Evolutionary conservation across 768 basidiomycete species (phyloP).

Genomic region (Royoungia palumana): DNA sequence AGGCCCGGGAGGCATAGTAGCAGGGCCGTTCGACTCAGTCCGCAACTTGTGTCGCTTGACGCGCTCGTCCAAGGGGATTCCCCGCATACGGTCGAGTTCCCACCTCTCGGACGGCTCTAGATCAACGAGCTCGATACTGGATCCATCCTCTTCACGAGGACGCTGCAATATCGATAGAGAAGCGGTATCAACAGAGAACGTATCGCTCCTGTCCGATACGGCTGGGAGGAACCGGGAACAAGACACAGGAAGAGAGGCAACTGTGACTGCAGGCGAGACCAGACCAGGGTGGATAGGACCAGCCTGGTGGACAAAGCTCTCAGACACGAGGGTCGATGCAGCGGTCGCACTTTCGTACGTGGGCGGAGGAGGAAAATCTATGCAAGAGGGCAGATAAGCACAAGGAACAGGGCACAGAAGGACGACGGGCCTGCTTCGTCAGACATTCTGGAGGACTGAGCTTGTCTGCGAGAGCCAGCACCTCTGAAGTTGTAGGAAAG

Average conservation of each 20-base stretch:
- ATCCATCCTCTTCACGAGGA: slow-evolving; percentile 44
- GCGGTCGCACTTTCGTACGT: slow-evolving; percentile 61
- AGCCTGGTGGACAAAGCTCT: slow-evolving; percentile 35
- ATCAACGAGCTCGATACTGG: slow-evolving; percentile 52
- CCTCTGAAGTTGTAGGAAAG: slow-evolving; percentile 32
- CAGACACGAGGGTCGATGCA: slow-evolving; percentile 39
- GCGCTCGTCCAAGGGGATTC: slow-evolving; percentile 41
- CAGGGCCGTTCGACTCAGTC: slow-evolving; percentile 26
- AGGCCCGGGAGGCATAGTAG: slow-evolving; percentile 12
- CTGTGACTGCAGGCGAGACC: slow-evolving; percentile 21
- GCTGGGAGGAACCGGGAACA: slow-evolving; percentile 6
- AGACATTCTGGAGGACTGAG: slow-evolving; percentile 24
- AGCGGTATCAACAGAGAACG: slow-evolving; percentile 18
- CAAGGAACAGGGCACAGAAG: background rate
- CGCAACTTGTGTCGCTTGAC: slow-evolving; percentile 34
- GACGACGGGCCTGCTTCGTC: slow-evolving; percentile 32
- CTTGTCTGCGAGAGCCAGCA: slow-evolving; percentile 24
- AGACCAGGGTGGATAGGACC: slow-evolving; percentile 25
- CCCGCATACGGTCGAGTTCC: slow-evolving; percentile 44
- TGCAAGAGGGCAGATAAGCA: slow-evolving; percentile 26
- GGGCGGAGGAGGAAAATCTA: slow-evolving; percentile 70
- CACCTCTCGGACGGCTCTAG: slow-evolving; percentile 41
- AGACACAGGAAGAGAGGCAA: slow-evolving; percentile 23
- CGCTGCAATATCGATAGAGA: slow-evolving; percentile 16
- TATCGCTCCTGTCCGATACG: slow-evolving; percentile 24